These are phyloP conservation scores for Paracamarosporium sp. DNA, from an alignment of 2,329 filamentous ascomycete genomes.

Conservation along the genomic window DNA sequence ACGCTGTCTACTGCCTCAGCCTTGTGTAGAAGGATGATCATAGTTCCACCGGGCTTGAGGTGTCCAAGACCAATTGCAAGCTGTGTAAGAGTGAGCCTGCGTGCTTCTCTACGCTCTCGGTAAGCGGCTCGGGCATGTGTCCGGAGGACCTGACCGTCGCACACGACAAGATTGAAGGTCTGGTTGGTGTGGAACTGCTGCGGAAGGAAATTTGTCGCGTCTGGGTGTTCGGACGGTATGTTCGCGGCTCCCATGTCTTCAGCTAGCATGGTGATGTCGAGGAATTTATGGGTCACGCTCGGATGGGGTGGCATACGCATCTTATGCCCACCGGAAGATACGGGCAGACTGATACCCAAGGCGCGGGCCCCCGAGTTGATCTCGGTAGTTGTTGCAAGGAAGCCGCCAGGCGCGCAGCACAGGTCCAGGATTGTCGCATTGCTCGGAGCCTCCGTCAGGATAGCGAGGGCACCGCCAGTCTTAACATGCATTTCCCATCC, in stretches of 20 bases:
- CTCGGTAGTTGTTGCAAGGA: slow-evolving; percentile 48
- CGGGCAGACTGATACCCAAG: slow-evolving; percentile 53
- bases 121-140: slow-evolving; percentile 22
- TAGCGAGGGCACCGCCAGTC: slow-evolving; percentile 42
- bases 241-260: slow-evolving; percentile 39
- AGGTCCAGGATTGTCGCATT: slow-evolving; percentile 56
- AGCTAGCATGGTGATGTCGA: slow-evolving; percentile 62
- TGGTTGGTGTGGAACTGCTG: neutral
- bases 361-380: slow-evolving; percentile 45
- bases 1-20: slow-evolving; percentile 51
- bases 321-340: slow-evolving; percentile 49
- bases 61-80: slow-evolving; percentile 56
- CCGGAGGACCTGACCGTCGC: slow-evolving; percentile 57
- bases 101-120: slow-evolving; percentile 39
- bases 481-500: slow-evolving; percentile 49
- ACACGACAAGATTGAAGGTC: slow-evolving; percentile 52
- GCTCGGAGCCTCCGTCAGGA: neutral
- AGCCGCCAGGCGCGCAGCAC: slow-evolving; percentile 65
- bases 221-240: slow-evolving; percentile 25
- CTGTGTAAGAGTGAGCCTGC: slow-evolving; percentile 34
- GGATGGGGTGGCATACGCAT: slow-evolving; percentile 9
- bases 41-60: slow-evolving; percentile 54
- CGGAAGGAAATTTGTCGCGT: slow-evolving; percentile 7
- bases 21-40: slow-evolving; percentile 60
- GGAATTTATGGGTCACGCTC: slow-evolving; percentile 20